phyloP scores from a whole-genome alignment of 2,329 filamentous ascomycete genomes.

The Aschersonia sp. region DNA sequence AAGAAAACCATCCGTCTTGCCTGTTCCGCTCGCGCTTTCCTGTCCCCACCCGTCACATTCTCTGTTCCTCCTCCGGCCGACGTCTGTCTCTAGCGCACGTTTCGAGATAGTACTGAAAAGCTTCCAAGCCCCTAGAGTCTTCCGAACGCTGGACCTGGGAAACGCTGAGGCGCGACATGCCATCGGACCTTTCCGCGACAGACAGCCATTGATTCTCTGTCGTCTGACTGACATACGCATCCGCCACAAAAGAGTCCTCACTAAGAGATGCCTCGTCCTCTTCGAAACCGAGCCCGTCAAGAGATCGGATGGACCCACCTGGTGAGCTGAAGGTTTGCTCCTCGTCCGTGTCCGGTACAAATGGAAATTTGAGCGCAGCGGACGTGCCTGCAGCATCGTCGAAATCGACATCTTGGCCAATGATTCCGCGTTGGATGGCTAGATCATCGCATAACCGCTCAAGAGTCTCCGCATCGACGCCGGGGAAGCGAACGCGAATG shows the following conservation, averaged over 20 bases:
- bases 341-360: constrained; percentile 46
- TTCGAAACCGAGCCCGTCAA: constrained; percentile 25
- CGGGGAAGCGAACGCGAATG: constrained; percentile 76
- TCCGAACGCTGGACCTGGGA: constrained; percentile 29
- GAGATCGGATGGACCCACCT: constrained; percentile 31
- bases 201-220: constrained; percentile 33
- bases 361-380: constrained; percentile 73
- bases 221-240: constrained; percentile 27
- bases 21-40: too few species aligned
- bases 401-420: constrained; percentile 67
- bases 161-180: constrained; percentile 32
- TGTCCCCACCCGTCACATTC: too few species aligned
- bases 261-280: constrained; percentile 16
- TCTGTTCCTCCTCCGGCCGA: constrained; percentile 12
- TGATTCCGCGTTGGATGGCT: constrained; percentile 64
- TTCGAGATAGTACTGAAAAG: constrained; percentile 42
- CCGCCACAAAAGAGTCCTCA: constrained; percentile 20
- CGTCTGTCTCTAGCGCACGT: constrained; percentile 35
- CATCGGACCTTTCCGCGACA: constrained; percentile 32
- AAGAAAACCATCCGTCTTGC: too few species aligned
- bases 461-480: constrained; percentile 71
- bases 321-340: constrained; percentile 27
- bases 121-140: constrained; percentile 40
- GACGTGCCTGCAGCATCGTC: constrained; percentile 50
- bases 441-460: constrained; percentile 77